Percentiles rank a stretch among this genome's conserved stretches.
Evolutionary conservation across 208 protist species (phyloP).

Genomic region (Plasmodiophora brassicae): DNA sequence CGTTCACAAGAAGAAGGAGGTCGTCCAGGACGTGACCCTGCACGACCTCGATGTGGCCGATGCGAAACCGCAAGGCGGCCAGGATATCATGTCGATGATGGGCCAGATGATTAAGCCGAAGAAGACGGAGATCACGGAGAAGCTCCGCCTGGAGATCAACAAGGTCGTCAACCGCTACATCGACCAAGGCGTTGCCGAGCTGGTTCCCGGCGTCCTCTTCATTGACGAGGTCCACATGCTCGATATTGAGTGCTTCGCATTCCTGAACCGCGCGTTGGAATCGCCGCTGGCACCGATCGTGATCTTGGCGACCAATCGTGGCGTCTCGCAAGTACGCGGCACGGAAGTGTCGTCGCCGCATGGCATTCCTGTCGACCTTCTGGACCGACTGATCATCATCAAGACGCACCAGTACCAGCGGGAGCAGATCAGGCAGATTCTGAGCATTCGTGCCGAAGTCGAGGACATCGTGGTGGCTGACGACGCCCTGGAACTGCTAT

Average conservation of each 20-base stretch:
- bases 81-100: constrained; percentile 95
- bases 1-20: constrained; percentile 99
- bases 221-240: constrained; percentile 99
- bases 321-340: constrained; percentile 72
- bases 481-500: constrained; percentile 77
- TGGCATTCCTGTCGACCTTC: constrained; percentile 97
- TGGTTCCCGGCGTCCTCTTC: constrained; percentile 99
- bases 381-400: constrained; percentile 98
- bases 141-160: constrained; percentile 98
- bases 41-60: constrained; percentile 97
- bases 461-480: constrained; percentile 49
- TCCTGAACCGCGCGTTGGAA: constrained; percentile 98
- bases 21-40: constrained; percentile 96
- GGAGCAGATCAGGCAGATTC: constrained; percentile 84
- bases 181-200: constrained; percentile 97
- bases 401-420: constrained; percentile 88
- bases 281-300: constrained; percentile 97
- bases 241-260: constrained; percentile 99
- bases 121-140: constrained; percentile 99
- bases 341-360: constrained; percentile 84
- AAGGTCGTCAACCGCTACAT: constrained; percentile 99
- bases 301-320: constrained; percentile 99
- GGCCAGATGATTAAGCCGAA: constrained; percentile 95
- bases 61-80: constrained; percentile 87
- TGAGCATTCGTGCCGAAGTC: constrained; percentile 49